phyloP scores from a whole-genome alignment of 1,284 basidiomycete genomes.

The Irpex lacteus region DNA sequence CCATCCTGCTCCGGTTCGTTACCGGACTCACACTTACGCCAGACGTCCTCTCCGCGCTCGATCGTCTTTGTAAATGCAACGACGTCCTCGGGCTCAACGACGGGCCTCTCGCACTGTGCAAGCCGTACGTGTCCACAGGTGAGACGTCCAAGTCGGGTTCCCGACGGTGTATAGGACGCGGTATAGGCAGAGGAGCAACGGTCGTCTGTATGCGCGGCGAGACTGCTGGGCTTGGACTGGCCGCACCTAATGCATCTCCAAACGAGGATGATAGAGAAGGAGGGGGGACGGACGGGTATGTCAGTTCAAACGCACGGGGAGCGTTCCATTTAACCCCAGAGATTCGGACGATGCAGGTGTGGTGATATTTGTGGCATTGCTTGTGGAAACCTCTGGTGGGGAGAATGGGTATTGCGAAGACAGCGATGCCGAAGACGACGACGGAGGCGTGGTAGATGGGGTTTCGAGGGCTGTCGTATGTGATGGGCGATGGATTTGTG shows the following conservation, averaged over 20 bases:
- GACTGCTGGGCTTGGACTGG: conserved; percentile 7
- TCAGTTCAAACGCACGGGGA: conserved; percentile 33
- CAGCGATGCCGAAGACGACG: conserved; percentile 57
- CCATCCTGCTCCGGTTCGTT: conserved; percentile 11
- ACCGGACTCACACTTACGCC: conserved; percentile 10
- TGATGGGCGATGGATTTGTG: conserved; percentile 54
- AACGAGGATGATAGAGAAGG: conserved; percentile 65
- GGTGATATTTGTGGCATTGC: conserved; percentile 52
- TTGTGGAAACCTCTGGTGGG: conserved; percentile 29
- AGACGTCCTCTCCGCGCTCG: conserved; percentile 9
- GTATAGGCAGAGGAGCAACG: conserved; percentile 16
- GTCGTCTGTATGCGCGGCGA: conserved; percentile 6
- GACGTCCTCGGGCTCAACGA: conserved; percentile 17
- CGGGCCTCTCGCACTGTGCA: background rate
- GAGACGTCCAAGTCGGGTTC: conserved; percentile 13
- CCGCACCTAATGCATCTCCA: conserved; percentile 26
- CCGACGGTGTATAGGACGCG: conserved; percentile 6
- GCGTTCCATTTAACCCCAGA: conserved; percentile 30
- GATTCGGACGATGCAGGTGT: conserved; percentile 54
- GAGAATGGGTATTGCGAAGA: conserved; percentile 54
- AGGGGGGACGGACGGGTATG: conserved; percentile 64
- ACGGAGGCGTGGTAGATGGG: conserved; percentile 51
- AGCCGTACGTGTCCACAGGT: conserved; percentile 9
- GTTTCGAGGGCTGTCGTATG: conserved; percentile 34
- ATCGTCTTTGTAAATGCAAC: conserved; percentile 4